Conservation (phyloP, 768 basidiomycete species). For the Tylopilus sp. region DNA sequence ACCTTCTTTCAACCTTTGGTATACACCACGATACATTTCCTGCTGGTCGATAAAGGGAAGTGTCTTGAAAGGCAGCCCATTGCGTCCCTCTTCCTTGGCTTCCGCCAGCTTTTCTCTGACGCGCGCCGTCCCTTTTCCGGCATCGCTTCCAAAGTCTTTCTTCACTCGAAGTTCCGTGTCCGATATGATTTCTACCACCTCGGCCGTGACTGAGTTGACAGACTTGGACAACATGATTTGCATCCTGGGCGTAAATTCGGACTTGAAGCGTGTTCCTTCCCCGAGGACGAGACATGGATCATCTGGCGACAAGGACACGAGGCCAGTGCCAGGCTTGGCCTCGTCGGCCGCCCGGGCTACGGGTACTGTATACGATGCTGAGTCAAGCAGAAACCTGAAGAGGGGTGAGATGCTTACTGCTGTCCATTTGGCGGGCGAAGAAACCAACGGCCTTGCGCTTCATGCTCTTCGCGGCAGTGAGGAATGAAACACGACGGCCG, state of each 20-base stretch:
- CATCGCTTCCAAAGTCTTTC: slow-evolving; percentile 82
- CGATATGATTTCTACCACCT: slow-evolving; percentile 85
- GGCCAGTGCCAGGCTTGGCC: slow-evolving; percentile 72
- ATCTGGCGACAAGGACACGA: slow-evolving; percentile 62
- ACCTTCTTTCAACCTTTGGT: slow-evolving; percentile 78
- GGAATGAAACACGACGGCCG: slow-evolving; percentile 74
- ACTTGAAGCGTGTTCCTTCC: slow-evolving; percentile 71
- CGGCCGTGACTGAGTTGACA: slow-evolving; percentile 70
- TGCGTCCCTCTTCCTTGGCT: slow-evolving; percentile 46
- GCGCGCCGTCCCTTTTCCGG: slow-evolving; percentile 64
- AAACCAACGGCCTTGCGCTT: slow-evolving; percentile 73
- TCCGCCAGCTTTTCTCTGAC: slow-evolving; percentile 68
- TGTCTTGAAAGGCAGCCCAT: slow-evolving; percentile 75
- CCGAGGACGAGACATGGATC: slow-evolving; percentile 85
- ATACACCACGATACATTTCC: slow-evolving; percentile 92
- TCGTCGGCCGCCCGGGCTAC: slow-evolving; percentile 89
- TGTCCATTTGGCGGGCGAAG: slow-evolving; percentile 79
- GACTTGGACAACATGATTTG: slow-evolving; percentile 86
- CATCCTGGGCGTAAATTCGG: slow-evolving; percentile 71
- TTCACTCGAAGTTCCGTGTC: slow-evolving; percentile 84
- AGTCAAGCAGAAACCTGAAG: slow-evolving; percentile 5
- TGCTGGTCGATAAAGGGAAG: slow-evolving; percentile 91
- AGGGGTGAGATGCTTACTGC: slow-evolving; percentile 53
- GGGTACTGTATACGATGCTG: slow-evolving; percentile 57
- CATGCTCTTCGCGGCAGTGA: slow-evolving; percentile 90